phyloP scores from a whole-genome alignment of 2,329 filamentous ascomycete genomes.

The Drechslerella coelobrocha region DNA sequence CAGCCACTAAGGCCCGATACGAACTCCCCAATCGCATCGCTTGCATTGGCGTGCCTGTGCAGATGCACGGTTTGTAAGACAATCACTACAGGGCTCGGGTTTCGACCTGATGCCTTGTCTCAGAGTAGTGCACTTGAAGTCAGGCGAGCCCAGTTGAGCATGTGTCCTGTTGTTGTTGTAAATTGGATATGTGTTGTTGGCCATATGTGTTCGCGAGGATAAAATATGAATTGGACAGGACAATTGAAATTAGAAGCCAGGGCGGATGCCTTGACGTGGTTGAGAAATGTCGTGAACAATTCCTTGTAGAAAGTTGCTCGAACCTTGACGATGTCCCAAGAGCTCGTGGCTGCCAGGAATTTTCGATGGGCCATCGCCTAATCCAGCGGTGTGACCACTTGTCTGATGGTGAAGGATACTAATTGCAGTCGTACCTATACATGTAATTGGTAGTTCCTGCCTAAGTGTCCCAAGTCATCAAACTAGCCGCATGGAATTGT shows the following conservation, averaged over 20 bases:
- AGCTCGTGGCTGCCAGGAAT: neutral
- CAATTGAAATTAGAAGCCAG: no score
- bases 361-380: neutral
- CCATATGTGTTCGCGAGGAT: neutral
- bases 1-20: neutral
- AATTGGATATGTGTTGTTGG: conserved; percentile 6
- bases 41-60: neutral
- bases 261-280: no score
- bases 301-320: no score
- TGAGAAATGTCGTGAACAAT: no score
- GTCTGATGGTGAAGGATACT: neutral
- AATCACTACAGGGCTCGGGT: neutral
- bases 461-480: no score
- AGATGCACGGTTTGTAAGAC: neutral
- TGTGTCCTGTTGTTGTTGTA: conserved; percentile 1
- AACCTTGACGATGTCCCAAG: neutral
- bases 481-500: no score
- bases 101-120: neutral
- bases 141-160: neutral
- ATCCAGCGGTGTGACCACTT: neutral
- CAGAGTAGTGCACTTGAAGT: neutral
- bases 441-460: neutral
- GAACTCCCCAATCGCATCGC: neutral
- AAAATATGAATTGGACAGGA: neutral
- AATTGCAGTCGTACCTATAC: neutral